Base-by-base conservation (phyloP, 495 filamentous ascomycete genomes). In the Xylaria longipes region DNA sequence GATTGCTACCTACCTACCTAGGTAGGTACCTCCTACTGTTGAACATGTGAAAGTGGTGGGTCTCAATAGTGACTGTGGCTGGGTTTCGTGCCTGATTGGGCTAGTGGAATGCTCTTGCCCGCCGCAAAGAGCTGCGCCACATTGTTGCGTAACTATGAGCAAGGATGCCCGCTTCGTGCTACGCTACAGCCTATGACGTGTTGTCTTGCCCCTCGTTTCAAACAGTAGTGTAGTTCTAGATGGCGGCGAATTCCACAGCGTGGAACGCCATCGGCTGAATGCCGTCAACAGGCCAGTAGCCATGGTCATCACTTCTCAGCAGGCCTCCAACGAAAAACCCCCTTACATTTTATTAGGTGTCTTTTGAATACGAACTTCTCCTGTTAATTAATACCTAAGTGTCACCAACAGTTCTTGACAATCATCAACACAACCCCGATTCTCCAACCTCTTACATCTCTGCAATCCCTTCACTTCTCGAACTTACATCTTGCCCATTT, bases 181-280 rank as follows among this genome's bases (percentile, higher is more conserved):
- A 5, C 27, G 27, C 39, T 64, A 25, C 46, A 68, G 45, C 45
- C 25, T 68, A 57, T 75, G 74, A 73, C 74, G 70, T 74, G 58
- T 68, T 68, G 58, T 74, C 37, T 74, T 70, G 69, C 74, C 74
- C 74, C 74, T 76, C 72, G 62, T 73, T 65, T 33, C 41, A 29
- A 31, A 0, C 37, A 22, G 56, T 54, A 25, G 50, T 2, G 2
- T 14, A 15, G 5, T 8, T 20, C 14, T 15, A 62, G 58, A 22
- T 63, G 35, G 60, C 37, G 14, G 60, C 37, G 25, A 22, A 63
- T 63, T 63, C 37, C 39, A 25, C 22, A 43, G n/a, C 29, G 6
- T 57, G 12, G 27, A 54, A 29, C 50, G 35, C 52, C 52, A 56
- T 15, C 25, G 8, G 6, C 8, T 3, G 25, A 31, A 52, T 45